Conservation (phyloP, 1,139 yeast genomes). For the Blastobotrys indianensis region DNA sequence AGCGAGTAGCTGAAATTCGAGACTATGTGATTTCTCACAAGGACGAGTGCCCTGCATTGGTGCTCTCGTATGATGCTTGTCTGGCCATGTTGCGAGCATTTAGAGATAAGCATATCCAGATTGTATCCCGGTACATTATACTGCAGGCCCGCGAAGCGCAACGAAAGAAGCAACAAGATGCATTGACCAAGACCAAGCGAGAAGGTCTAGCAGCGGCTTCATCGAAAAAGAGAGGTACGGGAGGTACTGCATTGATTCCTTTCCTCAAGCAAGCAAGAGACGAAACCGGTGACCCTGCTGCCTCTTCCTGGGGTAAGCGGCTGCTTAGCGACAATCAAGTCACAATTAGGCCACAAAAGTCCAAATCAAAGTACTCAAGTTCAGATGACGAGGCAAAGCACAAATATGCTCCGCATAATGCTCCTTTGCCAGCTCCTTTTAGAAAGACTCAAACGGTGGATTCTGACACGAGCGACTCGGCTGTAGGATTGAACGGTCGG, state of each 20-base stretch:
- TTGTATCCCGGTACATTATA: constrained; percentile 80
- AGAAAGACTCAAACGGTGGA: neutral
- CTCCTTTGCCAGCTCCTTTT: constrained; percentile 12
- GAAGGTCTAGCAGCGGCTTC: constrained; percentile 36
- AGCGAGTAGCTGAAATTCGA: constrained; percentile 52
- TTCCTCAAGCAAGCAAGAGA: constrained; percentile 93
- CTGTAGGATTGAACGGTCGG: constrained; percentile 13
- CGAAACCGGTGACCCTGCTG: constrained; percentile 90
- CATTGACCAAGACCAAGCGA: constrained; percentile 26
- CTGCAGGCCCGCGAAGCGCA: constrained; percentile 53
- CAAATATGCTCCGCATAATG: constrained; percentile 11
- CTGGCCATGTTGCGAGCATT: constrained; percentile 83
- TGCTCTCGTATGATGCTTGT: constrained; percentile 79
- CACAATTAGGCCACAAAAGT: neutral
- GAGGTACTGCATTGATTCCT: constrained; percentile 88
- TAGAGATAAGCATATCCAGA: constrained; percentile 88
- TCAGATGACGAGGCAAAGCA: constrained; percentile 20
- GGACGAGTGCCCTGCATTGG: constrained; percentile 48
- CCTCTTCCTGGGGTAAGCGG: constrained; percentile 82
- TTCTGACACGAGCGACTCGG: constrained; percentile 1
- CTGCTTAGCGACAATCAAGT: constrained; percentile 47
- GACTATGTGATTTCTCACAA: constrained; percentile 51
- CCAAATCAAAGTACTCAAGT: constrained; percentile 7
- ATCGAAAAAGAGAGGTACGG: constrained; percentile 71
- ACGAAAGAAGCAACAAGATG: constrained; percentile 24